Conservation (phyloP, 768 basidiomycete species). For the Psilocybe cyanescens region DNA sequence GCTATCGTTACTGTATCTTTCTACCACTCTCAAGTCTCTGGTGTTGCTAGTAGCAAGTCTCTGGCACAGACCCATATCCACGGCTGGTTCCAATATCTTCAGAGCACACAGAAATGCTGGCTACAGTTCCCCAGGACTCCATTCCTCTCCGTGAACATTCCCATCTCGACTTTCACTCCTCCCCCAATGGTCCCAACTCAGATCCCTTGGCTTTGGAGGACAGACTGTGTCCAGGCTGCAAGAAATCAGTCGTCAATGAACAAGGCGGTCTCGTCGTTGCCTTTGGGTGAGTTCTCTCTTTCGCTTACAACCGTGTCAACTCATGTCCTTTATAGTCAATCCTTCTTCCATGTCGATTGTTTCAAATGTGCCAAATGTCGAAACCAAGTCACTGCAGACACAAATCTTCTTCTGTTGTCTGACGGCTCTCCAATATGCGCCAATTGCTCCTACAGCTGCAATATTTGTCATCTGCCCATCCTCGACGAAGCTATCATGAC, state of each 20-base stretch:
- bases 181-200: constrained; percentile 12
- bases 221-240: constrained; percentile 82
- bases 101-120: constrained; percentile 24
- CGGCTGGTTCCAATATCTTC: constrained; percentile 18
- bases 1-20: not conserved
- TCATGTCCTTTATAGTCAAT: constrained; percentile 58
- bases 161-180: constrained; percentile 34
- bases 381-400: constrained; percentile 92
- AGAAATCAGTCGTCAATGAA: constrained; percentile 78
- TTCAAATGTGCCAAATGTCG: constrained; percentile 98
- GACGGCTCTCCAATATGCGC: constrained; percentile 98
- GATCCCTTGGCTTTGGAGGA: constrained; percentile 47
- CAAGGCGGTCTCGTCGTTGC: constrained; percentile 90
- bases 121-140: constrained; percentile 25
- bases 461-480: constrained; percentile 91
- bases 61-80: constrained; percentile 13
- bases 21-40: constrained; percentile 7
- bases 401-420: constrained; percentile 93
- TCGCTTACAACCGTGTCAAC: constrained; percentile 1
- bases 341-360: constrained; percentile 93
- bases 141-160: constrained; percentile 40
- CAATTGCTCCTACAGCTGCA: constrained; percentile 94
- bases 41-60: constrained; percentile 16
- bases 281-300: constrained; percentile 74
- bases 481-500: constrained; percentile 99